A percentile compares a stretch with the other conserved stretches of the same genome.
Evolutionary conservation across 371 early-diverging fungal genomes (phyloP).

Genomic region (Mucor sp.): DNA sequence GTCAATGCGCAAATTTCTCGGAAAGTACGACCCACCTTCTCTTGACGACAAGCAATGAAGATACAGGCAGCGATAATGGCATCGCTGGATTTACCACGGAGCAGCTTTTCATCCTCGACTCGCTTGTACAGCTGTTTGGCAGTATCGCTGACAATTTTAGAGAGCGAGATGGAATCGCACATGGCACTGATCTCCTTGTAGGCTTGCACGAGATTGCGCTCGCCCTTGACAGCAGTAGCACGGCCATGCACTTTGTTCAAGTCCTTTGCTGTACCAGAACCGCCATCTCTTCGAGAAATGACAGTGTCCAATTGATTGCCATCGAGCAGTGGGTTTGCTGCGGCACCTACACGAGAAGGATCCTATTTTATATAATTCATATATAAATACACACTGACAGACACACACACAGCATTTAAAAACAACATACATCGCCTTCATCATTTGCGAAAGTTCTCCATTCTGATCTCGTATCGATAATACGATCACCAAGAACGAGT

Average conservation of each 20-base stretch:
- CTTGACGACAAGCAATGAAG: constrained; percentile 95
- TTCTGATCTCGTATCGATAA: constrained; percentile 99
- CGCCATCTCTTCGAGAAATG: constrained; percentile 84
- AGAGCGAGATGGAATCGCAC: constrained; percentile 89
- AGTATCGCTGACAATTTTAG: constrained; percentile 86
- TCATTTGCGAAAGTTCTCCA: constrained; percentile 99
- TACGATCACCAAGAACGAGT: constrained; percentile 93
- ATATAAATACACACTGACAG: background rate
- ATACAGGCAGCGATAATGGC: constrained; percentile 97
- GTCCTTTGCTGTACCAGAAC: constrained; percentile 72
- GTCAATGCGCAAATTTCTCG: constrained; percentile 97
- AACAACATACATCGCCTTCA: constrained; percentile 72
- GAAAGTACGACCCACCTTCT: constrained; percentile 94
- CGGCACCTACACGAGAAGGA: constrained; percentile 99
- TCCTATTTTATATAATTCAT: constrained; percentile 55
- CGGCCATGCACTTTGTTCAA: constrained; percentile 79
- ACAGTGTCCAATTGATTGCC: constrained; percentile 92
- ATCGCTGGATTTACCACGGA: constrained; percentile 90
- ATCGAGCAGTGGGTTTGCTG: constrained; percentile 87
- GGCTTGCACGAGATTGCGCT: constrained; percentile 84
- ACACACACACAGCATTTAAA: constrained; percentile 34
- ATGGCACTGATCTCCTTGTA: constrained; percentile 93
- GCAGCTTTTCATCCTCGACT: constrained; percentile 85
- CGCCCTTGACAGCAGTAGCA: constrained; percentile 74
- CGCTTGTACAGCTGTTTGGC: constrained; percentile 97